Conservation (phyloP, 208 protist species). For the Zelonia costaricensis region DNA sequence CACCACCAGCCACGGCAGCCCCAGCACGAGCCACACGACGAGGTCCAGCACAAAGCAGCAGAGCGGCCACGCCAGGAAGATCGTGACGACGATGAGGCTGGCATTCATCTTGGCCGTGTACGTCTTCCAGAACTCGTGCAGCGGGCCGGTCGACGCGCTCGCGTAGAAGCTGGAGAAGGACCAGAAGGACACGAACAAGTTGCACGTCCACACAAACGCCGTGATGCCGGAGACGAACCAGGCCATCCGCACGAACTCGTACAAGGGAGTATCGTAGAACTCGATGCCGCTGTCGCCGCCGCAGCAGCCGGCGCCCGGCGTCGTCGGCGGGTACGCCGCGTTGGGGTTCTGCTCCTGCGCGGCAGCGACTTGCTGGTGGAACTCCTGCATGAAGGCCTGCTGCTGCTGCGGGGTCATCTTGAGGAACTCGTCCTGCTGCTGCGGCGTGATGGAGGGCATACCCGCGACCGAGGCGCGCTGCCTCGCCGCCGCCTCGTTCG, state of each 20-base stretch:
- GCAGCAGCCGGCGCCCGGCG: constrained; percentile 26
- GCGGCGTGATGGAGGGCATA: constrained; percentile 28
- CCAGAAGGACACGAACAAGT: constrained; percentile 68
- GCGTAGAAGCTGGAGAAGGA: constrained; percentile 58
- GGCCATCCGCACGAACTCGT: constrained; percentile 81
- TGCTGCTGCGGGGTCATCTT: constrained; percentile 53
- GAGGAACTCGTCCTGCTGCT: constrained; percentile 42
- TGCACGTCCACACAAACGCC: constrained; percentile 57
- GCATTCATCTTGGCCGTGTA: constrained; percentile 54
- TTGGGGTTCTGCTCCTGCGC: constrained; percentile 28
- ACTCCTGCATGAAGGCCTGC: constrained; percentile 45
- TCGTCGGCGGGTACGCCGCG: not conserved
- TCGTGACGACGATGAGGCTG: constrained; percentile 55
- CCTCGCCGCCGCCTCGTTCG: not conserved
- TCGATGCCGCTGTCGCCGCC: constrained; percentile 41
- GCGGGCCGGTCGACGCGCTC: constrained; percentile 33
- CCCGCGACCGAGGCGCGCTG: not conserved
- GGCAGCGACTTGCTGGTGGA: constrained; percentile 34
- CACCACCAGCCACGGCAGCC: constrained; percentile 73
- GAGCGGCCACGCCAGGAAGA: constrained; percentile 84
- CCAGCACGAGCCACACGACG: constrained; percentile 50
- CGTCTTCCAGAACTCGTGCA: constrained; percentile 57
- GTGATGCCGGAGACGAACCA: constrained; percentile 78
- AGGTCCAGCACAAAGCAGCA: constrained; percentile 65
- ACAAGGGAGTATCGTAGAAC: constrained; percentile 84